Conservation (phyloP, 768 basidiomycete genomes). For the Leucocoprinus leucothites region DNA sequence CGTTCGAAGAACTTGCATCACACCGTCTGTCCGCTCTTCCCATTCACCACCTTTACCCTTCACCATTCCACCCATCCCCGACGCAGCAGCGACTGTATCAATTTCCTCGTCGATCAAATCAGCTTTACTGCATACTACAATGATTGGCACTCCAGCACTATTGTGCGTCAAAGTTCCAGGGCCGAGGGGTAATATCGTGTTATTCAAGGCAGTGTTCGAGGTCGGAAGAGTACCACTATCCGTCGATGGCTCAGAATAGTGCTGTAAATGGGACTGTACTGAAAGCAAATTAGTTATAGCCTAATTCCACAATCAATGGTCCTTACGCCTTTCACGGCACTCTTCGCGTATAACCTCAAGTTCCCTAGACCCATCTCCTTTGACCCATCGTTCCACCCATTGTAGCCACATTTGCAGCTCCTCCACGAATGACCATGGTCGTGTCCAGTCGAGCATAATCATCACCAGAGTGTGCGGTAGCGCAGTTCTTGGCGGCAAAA, state of each 20-base stretch:
- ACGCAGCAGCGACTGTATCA: constrained; percentile 69
- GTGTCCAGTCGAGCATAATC: constrained; percentile 93
- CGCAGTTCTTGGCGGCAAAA: constrained; percentile 67
- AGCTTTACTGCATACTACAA: constrained; percentile 90
- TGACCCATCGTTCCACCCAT: constrained; percentile 83
- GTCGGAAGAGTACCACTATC: constrained; percentile 55
- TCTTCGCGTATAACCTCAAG: constrained; percentile 77
- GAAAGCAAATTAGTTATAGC: constrained; percentile 11
- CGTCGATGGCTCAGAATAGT: constrained; percentile 77
- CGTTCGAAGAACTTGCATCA: constrained; percentile 93
- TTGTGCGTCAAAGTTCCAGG: constrained; percentile 88
- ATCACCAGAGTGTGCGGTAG: constrained; percentile 74
- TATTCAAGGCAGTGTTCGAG: constrained; percentile 56
- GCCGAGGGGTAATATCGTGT: constrained; percentile 77
- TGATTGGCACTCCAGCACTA: constrained; percentile 77
- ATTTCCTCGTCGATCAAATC: constrained; percentile 86
- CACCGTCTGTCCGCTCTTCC: constrained; percentile 93
- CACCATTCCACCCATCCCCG: constrained; percentile 88
- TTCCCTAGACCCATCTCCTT: constrained; percentile 67
- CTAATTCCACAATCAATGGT: neutral
- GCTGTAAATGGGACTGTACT: constrained; percentile 90
- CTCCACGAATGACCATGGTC: constrained; percentile 86
- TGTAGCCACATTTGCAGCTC: constrained; percentile 82
- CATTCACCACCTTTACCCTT: constrained; percentile 90
- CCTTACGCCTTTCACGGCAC: constrained; percentile 70